These are phyloP conservation scores for Alnus rubra DNA, from an alignment of 306 rosid species.

Conservation along the genomic window DNA sequence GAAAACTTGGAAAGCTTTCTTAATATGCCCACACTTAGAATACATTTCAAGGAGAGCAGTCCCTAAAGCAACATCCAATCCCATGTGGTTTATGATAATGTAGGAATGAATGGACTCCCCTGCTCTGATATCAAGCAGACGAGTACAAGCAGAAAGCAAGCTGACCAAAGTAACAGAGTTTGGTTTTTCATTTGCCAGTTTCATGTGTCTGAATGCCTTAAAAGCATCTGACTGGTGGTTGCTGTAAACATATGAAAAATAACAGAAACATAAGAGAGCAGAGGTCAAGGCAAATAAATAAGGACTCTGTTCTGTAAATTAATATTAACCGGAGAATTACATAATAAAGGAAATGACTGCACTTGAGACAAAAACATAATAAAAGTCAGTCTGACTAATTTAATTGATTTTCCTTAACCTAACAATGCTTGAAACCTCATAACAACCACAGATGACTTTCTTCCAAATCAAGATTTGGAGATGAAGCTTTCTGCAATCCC, in stretches of 20 bases:
- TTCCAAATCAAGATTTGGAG: background rate
- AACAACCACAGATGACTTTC: background rate
- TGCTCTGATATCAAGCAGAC: conserved; percentile 26
- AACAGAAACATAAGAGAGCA: background rate
- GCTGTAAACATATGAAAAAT: conserved; percentile 22
- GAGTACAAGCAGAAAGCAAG: conserved; percentile 57
- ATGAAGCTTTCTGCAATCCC: background rate
- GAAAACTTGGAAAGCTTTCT: conserved; percentile 42
- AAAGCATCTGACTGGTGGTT: conserved; percentile 36
- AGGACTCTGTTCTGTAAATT: background rate
- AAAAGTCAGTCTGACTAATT: background rate
- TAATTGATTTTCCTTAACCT: background rate
- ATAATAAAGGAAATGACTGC: background rate
- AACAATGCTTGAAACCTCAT: background rate
- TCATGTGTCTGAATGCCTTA: conserved; percentile 42
- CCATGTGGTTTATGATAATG: conserved; percentile 27
- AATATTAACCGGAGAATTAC: background rate
- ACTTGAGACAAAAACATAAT: background rate
- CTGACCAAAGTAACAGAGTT: conserved; percentile 57
- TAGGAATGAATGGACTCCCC: conserved; percentile 57
- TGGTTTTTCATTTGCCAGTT: conserved; percentile 28
- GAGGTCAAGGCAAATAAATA: background rate
- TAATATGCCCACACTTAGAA: conserved; percentile 50
- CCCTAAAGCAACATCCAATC: conserved; percentile 47
- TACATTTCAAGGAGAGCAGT: conserved; percentile 64